phyloP scores from a whole-genome alignment of 352 stramenopile genomes.

The Aphanomyces stellatus region DNA sequence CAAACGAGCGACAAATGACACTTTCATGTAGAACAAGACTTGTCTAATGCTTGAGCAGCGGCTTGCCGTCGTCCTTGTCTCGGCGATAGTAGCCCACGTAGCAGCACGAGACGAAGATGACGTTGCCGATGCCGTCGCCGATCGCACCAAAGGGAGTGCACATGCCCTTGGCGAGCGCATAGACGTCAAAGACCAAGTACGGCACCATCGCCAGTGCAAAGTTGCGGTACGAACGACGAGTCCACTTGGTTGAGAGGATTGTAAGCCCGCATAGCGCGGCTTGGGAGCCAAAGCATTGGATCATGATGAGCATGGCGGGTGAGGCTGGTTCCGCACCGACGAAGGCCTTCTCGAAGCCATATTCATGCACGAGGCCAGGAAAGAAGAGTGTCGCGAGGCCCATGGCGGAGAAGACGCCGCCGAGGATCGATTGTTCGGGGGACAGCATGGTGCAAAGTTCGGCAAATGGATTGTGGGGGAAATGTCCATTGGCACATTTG shows the following conservation, averaged over 20 bases:
- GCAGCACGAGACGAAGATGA: background rate
- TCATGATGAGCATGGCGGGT: background rate
- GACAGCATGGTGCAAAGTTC: too few species aligned
- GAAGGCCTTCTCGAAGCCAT: background rate
- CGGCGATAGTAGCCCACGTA: background rate
- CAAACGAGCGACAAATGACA: too few species aligned
- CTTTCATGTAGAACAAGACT: too few species aligned
- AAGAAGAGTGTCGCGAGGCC: background rate
- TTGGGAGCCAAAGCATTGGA: constrained; percentile 1
- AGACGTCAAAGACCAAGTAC: constrained; percentile 8
- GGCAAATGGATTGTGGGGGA: too few species aligned
- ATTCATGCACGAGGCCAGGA: background rate
- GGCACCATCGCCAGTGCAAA: background rate
- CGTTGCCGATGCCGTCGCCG: background rate
- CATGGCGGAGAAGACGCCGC: background rate
- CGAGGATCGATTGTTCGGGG: background rate
- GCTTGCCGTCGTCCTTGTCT: background rate
- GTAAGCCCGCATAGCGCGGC: background rate
- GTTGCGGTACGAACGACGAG: background rate
- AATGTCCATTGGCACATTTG: background rate
- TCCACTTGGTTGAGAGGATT: background rate
- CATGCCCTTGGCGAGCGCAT: background rate
- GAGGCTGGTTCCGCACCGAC: background rate
- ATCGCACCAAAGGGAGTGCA: background rate
- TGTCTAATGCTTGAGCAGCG: too few species aligned